Evolutionary conservation across 1,284 basidiomycete genomes (phyloP).

Genomic region (Sporisorium graminicola): DNA sequence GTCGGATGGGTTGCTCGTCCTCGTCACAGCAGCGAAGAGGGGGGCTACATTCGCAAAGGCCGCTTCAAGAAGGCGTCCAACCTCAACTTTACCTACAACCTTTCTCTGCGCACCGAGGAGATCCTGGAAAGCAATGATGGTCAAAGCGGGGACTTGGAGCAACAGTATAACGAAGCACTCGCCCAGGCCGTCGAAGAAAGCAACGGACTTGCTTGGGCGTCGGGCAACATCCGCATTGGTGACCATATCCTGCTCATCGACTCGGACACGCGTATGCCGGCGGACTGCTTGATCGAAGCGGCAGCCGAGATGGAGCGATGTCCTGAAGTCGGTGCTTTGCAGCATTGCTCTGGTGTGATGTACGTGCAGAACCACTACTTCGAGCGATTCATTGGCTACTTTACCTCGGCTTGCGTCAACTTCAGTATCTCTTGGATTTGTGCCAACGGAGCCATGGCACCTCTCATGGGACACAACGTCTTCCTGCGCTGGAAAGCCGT

Average conservation of each 20-base stretch:
- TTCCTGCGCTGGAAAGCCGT: slow-evolving; percentile 86
- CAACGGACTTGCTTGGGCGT: slow-evolving; percentile 69
- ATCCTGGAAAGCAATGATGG: slow-evolving; percentile 72
- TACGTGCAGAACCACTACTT: slow-evolving; percentile 87
- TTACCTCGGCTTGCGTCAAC: slow-evolving; percentile 69
- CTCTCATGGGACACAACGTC: slow-evolving; percentile 89
- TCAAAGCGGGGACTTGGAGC: slow-evolving; percentile 4
- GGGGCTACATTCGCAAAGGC: slow-evolving; percentile 83
- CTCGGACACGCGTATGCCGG: slow-evolving; percentile 84
- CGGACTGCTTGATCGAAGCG: slow-evolving; percentile 86
- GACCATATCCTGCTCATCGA: slow-evolving; percentile 71
- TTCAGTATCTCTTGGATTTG: slow-evolving; percentile 71
- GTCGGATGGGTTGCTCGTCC: slow-evolving; percentile 87
- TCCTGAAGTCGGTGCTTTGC: slow-evolving; percentile 83
- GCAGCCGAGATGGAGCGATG: slow-evolving; percentile 81
- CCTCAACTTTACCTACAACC: slow-evolving; percentile 84
- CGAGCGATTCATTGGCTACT: slow-evolving; percentile 85
- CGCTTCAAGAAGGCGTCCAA: slow-evolving; percentile 91
- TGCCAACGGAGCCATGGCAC: slow-evolving; percentile 71
- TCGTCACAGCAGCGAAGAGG: slow-evolving; percentile 73
- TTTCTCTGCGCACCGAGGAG: slow-evolving; percentile 81
- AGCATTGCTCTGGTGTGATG: slow-evolving; percentile 86
- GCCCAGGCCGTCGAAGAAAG: not conserved
- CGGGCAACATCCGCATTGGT: slow-evolving; percentile 56
- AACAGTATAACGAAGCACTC: not conserved